Evolutionary conservation across 208 protist species (phyloP).

Genomic region (Histomonas meleagridis): DNA sequence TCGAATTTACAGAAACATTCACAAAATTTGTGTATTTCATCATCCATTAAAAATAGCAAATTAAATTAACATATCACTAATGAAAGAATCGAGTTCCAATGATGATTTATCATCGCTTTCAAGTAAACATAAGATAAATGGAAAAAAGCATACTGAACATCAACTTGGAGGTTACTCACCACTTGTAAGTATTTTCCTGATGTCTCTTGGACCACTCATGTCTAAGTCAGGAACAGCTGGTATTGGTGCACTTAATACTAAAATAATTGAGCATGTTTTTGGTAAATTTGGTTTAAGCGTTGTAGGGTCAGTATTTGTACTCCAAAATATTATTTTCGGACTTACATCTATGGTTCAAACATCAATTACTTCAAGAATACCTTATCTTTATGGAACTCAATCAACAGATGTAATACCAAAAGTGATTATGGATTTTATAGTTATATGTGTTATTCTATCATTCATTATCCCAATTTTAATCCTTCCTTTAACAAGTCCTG

Average conservation of each 20-base stretch:
- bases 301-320: neutral
- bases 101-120: too few species aligned
- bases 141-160: too few species aligned
- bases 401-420: neutral
- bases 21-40: too few species aligned
- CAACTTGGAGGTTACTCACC: too few species aligned
- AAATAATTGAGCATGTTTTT: neutral
- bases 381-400: neutral
- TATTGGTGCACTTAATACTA: neutral
- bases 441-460: neutral
- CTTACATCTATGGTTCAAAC: neutral
- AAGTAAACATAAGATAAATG: too few species aligned
- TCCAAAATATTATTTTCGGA: neutral
- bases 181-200: neutral
- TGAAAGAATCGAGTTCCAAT: too few species aligned
- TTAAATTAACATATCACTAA: too few species aligned
- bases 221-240: neutral
- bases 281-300: neutral
- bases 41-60: too few species aligned
- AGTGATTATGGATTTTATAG: neutral
- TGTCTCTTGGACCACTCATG: neutral
- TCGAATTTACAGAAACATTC: too few species aligned
- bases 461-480: neutral
- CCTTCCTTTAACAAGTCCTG: neutral
- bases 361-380: neutral